Evolutionary conservation across 768 basidiomycete genomes (phyloP).

Genomic region (Tephrocybe sp.): DNA sequence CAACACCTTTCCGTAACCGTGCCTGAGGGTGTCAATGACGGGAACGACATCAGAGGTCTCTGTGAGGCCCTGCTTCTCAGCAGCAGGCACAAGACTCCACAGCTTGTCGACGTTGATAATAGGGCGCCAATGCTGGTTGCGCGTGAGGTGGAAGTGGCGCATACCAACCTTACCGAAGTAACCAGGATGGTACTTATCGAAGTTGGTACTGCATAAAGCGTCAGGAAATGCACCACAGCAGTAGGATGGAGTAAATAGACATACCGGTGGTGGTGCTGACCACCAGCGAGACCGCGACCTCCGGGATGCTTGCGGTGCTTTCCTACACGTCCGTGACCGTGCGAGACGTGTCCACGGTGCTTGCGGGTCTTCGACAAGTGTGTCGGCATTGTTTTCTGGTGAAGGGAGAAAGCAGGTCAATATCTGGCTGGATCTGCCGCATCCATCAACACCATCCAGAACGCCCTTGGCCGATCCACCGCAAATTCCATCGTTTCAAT

Average conservation of each 20-base stretch:
- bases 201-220: conserved; percentile 69
- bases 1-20: conserved; percentile 91
- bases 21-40: conserved; percentile 84
- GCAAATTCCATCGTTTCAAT: conserved; percentile 27
- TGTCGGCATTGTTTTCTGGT: conserved; percentile 80
- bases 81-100: conserved; percentile 86
- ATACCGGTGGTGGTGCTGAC: conserved; percentile 97
- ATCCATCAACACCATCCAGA: conserved; percentile 49
- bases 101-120: conserved; percentile 99
- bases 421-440: conserved; percentile 22
- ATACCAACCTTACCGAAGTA: conserved; percentile 99
- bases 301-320: conserved; percentile 99
- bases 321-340: conserved; percentile 99
- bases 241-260: conserved; percentile 27
- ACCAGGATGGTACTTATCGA: conserved; percentile 99
- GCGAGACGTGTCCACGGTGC: conserved; percentile 98
- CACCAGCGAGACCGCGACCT: conserved; percentile 99
- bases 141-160: conserved; percentile 95
- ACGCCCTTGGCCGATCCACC: conserved; percentile 37
- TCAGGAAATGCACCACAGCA: background rate
- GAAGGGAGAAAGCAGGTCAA: conserved; percentile 16
- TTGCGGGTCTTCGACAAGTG: conserved; percentile 97
- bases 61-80: conserved; percentile 77
- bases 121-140: conserved; percentile 89
- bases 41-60: conserved; percentile 84